Percentiles rank a stretch among this genome's conserved stretches.
Evolutionary conservation across 176 grass and related monocot genomes (phyloP).

Genomic region (bread wheat (Triticum aestivum)): IWGSC_CS_RefSeq_v2.1 NC_057800.1:63946933-63947432

Average conservation of each 20-base stretch:
- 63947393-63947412: slow-evolving; percentile 82
- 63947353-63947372: slow-evolving; percentile 76
- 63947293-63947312: slow-evolving; percentile 77
- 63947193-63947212: slow-evolving; percentile 94
- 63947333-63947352: slow-evolving; percentile 97
- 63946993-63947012: slow-evolving; percentile 90
- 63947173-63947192: slow-evolving; percentile 94
- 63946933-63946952: slow-evolving; percentile 70
- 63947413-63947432: slow-evolving; percentile 84
- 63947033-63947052: slow-evolving; percentile 42
- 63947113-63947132: slow-evolving; percentile 66
- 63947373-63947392: slow-evolving; percentile 86
- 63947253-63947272: slow-evolving; percentile 78
- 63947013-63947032: slow-evolving; percentile 44
- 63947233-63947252: slow-evolving; percentile 89
- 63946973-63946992: slow-evolving; percentile 53
- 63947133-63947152: slow-evolving; percentile 83
- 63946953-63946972: slow-evolving; percentile 73
- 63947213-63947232: slow-evolving; percentile 99
- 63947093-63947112: slow-evolving; percentile 91
- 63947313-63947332: slow-evolving; percentile 80
- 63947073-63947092: slow-evolving; percentile 68
- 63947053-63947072: slow-evolving; percentile 67
- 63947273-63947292: slow-evolving; percentile 96
- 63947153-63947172: slow-evolving; percentile 80